phyloP scores from a whole-genome alignment of 1,284 basidiomycete genomes.

The Malassezia restricta region DNA sequence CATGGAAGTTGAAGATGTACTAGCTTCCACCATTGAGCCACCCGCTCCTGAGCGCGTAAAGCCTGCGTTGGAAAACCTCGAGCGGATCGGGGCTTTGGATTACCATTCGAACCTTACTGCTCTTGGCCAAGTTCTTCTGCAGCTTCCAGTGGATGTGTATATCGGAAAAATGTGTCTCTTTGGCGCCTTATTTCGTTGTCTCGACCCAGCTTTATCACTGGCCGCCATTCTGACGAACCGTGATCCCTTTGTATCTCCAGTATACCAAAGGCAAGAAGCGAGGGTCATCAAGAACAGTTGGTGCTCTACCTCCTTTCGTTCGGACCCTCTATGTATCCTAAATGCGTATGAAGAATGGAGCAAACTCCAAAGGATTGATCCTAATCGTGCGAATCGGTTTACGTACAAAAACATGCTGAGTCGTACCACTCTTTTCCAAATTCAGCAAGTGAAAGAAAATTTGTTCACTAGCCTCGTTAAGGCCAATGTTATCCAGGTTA shows the following conservation, averaged over 20 bases:
- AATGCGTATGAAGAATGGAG: slow-evolving; percentile 71
- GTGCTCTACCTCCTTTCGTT: slow-evolving; percentile 66
- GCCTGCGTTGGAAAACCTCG: slow-evolving; percentile 68
- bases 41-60: slow-evolving; percentile 66
- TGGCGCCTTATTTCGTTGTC: slow-evolving; percentile 84
- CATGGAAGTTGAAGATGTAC: slow-evolving; percentile 74
- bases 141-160: slow-evolving; percentile 77
- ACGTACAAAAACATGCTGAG: slow-evolving; percentile 76
- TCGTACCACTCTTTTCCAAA: slow-evolving; percentile 67
- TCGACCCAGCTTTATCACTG: slow-evolving; percentile 76
- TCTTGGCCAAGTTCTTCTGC: slow-evolving; percentile 73
- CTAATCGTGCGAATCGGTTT: slow-evolving; percentile 59
- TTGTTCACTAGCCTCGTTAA: slow-evolving; percentile 66
- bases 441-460: slow-evolving; percentile 72
- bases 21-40: slow-evolving; percentile 75
- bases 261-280: slow-evolving; percentile 49
- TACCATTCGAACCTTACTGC: slow-evolving; percentile 65
- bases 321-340: slow-evolving; percentile 70
- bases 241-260: slow-evolving; percentile 76
- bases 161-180: slow-evolving; percentile 80
- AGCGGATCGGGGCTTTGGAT: slow-evolving; percentile 80
- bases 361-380: slow-evolving; percentile 29
- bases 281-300: slow-evolving; percentile 65
- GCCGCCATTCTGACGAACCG: slow-evolving; percentile 80
- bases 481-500: slow-evolving; percentile 47